Evolutionary conservation across 108 stramenopile genomes (phyloP), one percentile per base, ranked within the genome.

Genomic region (Cyclostephanos tholiformis): DNA sequence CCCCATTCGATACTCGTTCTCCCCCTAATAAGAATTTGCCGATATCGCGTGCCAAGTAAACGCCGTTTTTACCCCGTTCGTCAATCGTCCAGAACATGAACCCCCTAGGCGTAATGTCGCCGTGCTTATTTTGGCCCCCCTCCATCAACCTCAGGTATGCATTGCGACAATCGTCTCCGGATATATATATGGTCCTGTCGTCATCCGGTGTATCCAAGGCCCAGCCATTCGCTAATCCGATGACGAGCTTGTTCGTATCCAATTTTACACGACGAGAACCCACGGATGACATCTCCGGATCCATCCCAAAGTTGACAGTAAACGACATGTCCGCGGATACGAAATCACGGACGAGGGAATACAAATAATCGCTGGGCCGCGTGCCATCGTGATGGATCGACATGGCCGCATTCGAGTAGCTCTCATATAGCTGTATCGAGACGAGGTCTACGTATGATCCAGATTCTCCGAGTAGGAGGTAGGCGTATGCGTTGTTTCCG

Each of bases 371-470:
- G 12, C 55, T 51, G 11, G 87, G 76, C 12, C 36, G 20, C 53
- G 74, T 29, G 22, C 73, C 49, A 14, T 62, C 13, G 2, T 62
- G 17, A 48, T 50, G 27, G 0, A 82, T 76, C 43, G 41, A 38
- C 71, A 87, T 68, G 64, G 74, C 83, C 6, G 87, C 87, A 26
- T 77, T 63, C n/a, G 88, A 86, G 65, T 85, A 88, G 51, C 83
- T 84, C 72, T 92, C 91, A 62, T 92, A 92, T 25, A 92, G 82
- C 68, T 92, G 91, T 12, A 92, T 51, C 9, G 84, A 86, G 41
- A 88, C 65, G 44, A 87, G 77, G 58, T 92, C 89, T 64, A 92
- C 77, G 59, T 30, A 72, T 5, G 71, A 52, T 6, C 68, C 76
- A 30, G 78, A 86, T 63, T 72, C 83, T 13, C 77, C 74, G n/a